These are phyloP conservation scores for Agaricus blazei DNA, from an alignment of 768 basidiomycete genomes.

Conservation along the genomic window DNA sequence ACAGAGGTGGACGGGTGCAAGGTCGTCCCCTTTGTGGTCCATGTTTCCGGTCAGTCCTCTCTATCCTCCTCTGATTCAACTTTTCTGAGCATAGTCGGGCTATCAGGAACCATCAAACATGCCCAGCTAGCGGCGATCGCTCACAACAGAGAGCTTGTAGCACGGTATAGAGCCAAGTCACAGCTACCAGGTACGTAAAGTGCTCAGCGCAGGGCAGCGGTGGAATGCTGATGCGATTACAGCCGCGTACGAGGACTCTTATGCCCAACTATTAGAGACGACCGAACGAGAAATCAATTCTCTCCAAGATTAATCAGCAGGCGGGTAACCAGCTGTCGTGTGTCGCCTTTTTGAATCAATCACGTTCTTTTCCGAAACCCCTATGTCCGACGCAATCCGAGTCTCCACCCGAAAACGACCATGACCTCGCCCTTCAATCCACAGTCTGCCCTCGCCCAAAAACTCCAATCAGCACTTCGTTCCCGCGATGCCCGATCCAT, in stretches of 20 bases:
- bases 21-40: conserved; percentile 73
- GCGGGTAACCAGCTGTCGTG: no score
- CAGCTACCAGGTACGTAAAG: conserved; percentile 43
- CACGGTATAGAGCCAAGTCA: conserved; percentile 52
- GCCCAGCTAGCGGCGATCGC: conserved; percentile 72
- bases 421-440: no score
- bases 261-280: conserved; percentile 49
- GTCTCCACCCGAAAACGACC: no score
- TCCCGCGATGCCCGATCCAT: conserved; percentile 67
- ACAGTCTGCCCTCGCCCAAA: conserved; percentile 23
- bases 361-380: neutral
- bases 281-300: conserved; percentile 24
- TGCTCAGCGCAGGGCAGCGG: no score
- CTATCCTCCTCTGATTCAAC: neutral
- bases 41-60: conserved; percentile 63
- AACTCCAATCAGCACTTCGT: conserved; percentile 46
- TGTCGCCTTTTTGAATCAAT: no score
- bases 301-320: no score
- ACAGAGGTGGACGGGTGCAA: conserved; percentile 51
- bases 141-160: conserved; percentile 69
- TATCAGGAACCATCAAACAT: conserved; percentile 80
- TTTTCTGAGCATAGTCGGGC: no score
- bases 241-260: conserved; percentile 61
- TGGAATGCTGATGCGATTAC: neutral
- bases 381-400: neutral